Percentiles rank a stretch among this genome's conserved stretches.
phyloP scores from a whole-genome alignment of 148 eudicot species.

The Rhododendron williamsianum region DNA sequence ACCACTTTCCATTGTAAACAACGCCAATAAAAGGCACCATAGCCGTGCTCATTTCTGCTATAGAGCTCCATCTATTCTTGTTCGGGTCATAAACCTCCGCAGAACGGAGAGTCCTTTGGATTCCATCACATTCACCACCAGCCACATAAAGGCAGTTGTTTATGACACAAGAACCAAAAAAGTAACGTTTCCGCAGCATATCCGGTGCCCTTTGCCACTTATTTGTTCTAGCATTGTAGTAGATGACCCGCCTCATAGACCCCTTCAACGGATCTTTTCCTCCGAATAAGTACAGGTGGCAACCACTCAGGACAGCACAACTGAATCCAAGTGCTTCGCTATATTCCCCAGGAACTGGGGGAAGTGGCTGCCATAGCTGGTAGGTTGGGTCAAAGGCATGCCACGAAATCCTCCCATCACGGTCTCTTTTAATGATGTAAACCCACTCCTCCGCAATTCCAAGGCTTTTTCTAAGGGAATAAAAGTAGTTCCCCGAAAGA shows the following conservation, averaged over 20 bases:
- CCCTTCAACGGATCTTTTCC: conserved; percentile 76
- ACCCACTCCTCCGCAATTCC: conserved; percentile 94
- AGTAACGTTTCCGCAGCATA: conserved; percentile 80
- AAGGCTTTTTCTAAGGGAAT: conserved; percentile 68
- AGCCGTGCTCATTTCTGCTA: conserved; percentile 83
- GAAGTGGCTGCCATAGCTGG: conserved; percentile 92
- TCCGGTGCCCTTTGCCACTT: conserved; percentile 84
- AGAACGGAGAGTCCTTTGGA: conserved; percentile 76
- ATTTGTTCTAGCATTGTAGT: conserved; percentile 79
- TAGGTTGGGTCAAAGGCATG: conserved; percentile 86
- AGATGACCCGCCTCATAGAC: conserved; percentile 71
- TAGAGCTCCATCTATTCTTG: conserved; percentile 67
- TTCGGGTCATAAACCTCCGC: conserved; percentile 94
- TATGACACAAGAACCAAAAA: conserved; percentile 80
- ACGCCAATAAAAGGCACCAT: conserved; percentile 99
- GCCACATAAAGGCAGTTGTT: conserved; percentile 83
- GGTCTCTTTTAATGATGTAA: conserved; percentile 81
- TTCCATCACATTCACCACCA: conserved; percentile 96
- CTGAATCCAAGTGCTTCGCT: conserved; percentile 86
- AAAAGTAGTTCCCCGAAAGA: conserved; percentile 72
- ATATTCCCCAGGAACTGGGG: conserved; percentile 87
- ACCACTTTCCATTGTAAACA: conserved; percentile 79
- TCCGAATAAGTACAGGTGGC: conserved; percentile 74
- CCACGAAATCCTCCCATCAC: conserved; percentile 84
- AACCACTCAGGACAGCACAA: conserved; percentile 86